Percentiles rank a stretch among this genome's conserved stretches.
phyloP scores from a whole-genome alignment of 352 stramenopile genomes.

The Pythium brachiatum region DNA sequence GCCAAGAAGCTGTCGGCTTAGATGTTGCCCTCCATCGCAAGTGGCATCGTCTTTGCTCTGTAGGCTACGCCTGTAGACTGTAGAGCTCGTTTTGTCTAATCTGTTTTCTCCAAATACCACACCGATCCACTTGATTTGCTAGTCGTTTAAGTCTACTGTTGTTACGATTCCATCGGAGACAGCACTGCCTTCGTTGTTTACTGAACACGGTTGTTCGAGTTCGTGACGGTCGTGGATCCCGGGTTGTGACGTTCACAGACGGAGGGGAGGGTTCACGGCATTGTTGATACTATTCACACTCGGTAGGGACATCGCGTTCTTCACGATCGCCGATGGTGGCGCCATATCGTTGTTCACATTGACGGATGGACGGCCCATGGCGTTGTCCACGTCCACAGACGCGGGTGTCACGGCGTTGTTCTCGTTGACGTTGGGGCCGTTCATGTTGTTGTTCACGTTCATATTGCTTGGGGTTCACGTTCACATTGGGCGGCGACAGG shows the following conservation, averaged over 20 bases:
- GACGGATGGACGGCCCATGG: not conserved
- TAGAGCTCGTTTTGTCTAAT: no score
- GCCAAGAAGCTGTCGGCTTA: constrained; percentile 81
- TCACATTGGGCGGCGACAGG: no score
- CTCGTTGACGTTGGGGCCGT: not conserved
- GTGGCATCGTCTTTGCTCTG: no score
- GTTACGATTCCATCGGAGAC: not conserved
- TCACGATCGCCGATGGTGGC: not conserved
- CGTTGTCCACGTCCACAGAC: not conserved
- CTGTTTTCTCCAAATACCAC: no score
- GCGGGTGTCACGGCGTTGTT: no score
- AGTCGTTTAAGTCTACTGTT: no score
- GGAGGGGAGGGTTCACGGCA: not conserved
- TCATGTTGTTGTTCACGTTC: not conserved
- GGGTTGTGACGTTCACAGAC: not conserved
- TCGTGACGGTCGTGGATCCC: constrained; percentile 1
- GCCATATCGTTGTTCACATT: not conserved
- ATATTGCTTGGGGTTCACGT: no score
- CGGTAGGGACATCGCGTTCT: not conserved
- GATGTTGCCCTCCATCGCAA: not conserved
- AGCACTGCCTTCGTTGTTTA: constrained; percentile 4
- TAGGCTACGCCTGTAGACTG: no score
- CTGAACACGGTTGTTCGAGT: no score
- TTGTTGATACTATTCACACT: not conserved
- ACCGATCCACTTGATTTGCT: no score